phyloP scores from a whole-genome alignment of 305 asterid genomes.

The Solanum hybrid region DNA sequence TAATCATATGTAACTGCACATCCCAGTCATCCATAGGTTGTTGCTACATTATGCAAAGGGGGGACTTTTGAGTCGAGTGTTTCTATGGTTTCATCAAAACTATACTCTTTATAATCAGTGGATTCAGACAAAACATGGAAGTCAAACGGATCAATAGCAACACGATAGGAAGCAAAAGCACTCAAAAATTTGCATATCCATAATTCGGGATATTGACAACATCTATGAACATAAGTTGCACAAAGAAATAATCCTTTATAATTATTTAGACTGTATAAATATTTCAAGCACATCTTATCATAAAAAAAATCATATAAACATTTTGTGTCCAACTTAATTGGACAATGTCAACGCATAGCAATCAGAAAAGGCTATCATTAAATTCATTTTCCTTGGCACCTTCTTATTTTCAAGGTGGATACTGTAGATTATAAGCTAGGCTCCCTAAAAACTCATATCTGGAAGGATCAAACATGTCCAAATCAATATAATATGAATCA shows the following conservation, averaged over 20 bases:
- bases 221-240: not conserved
- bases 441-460: not conserved
- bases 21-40: not conserved
- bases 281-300: not conserved
- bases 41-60: not conserved
- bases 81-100: not conserved
- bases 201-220: not conserved
- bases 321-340: not conserved
- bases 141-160: not conserved
- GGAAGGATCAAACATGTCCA: not conserved
- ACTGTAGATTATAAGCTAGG: not conserved
- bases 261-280: not conserved
- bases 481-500: not conserved
- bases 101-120: not conserved
- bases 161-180: not conserved
- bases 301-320: not conserved
- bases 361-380: not conserved
- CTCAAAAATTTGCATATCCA: not conserved
- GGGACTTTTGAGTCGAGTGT: not conserved
- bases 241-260: not conserved
- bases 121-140: not conserved
- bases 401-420: not conserved
- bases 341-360: not conserved
- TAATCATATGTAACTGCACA: not conserved
- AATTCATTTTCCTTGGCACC: not conserved